A percentile compares a stretch with the other conserved stretches of the same genome.
phyloP scores from a whole-genome alignment of 768 basidiomycete genomes.

The Suillus paluster region DNA sequence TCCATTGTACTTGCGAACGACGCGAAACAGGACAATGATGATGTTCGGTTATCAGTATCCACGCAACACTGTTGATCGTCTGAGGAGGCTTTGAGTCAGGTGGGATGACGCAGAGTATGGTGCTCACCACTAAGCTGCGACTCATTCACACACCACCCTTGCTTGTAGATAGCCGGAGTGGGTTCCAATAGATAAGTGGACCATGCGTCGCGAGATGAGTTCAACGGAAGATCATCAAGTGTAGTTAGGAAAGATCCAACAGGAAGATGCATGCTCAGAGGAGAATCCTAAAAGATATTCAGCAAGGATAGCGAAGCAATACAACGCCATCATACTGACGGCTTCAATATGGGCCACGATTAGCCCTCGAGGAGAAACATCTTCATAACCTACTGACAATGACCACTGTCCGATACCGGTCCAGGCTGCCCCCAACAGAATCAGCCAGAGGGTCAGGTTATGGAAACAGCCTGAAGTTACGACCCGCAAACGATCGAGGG shows the following conservation, averaged over 20 bases:
- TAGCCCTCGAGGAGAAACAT: slow-evolving; percentile 55
- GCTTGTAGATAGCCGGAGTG: slow-evolving; percentile 11
- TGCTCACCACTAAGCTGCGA: slow-evolving; percentile 34
- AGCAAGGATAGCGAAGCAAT: slow-evolving; percentile 5
- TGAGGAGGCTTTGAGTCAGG: neutral
- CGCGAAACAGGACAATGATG: slow-evolving; percentile 50
- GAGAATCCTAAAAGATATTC: slow-evolving; percentile 53
- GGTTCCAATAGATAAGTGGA: slow-evolving; percentile 42
- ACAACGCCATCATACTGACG: slow-evolving; percentile 42
- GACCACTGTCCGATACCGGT: slow-evolving; percentile 31
- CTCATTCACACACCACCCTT: slow-evolving; percentile 67
- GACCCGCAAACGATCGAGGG: slow-evolving; percentile 57
- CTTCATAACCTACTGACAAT: slow-evolving; percentile 49
- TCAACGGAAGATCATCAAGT: slow-evolving; percentile 65
- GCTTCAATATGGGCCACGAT: slow-evolving; percentile 57
- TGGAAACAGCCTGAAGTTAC: slow-evolving; percentile 79
- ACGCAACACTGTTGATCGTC: slow-evolving; percentile 25
- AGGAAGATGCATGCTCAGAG: slow-evolving; percentile 58
- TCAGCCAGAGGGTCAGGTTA: slow-evolving; percentile 64
- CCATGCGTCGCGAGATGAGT: slow-evolving; percentile 44
- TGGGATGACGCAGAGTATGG: slow-evolving; percentile 5
- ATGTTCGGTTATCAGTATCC: neutral
- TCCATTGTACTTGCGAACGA: slow-evolving; percentile 30
- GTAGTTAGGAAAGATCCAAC: slow-evolving; percentile 62
- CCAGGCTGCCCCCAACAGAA: slow-evolving; percentile 45